Evolutionary conservation across 2,329 filamentous ascomycete genomes (phyloP).

Genomic region (Periconia digitata): DNA sequence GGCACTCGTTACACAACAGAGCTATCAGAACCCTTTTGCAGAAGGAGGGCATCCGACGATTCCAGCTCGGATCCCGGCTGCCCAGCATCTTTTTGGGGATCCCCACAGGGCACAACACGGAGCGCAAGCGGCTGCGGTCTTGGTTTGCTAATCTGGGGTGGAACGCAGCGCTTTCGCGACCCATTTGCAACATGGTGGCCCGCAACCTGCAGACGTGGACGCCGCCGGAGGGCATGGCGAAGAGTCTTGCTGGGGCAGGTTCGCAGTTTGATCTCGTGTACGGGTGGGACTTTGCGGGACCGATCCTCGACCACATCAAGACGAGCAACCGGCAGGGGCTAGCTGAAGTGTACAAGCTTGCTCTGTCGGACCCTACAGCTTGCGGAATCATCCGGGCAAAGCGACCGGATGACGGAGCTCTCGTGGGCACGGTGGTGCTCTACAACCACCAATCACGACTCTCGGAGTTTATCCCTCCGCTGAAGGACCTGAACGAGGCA

Average conservation of each 20-base stretch:
- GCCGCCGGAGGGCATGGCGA: constrained; percentile 74
- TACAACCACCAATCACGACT: constrained; percentile 71
- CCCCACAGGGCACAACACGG: constrained; percentile 65
- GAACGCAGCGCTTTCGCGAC: constrained; percentile 68
- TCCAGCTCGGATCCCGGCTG: constrained; percentile 79
- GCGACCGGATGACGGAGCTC: constrained; percentile 63
- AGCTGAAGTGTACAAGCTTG: constrained; percentile 76
- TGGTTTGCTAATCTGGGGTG: constrained; percentile 93
- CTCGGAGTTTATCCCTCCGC: constrained; percentile 68
- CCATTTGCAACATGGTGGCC: constrained; percentile 72
- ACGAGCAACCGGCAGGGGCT: constrained; percentile 75
- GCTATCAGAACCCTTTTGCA: constrained; percentile 76
- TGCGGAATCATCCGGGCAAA: constrained; percentile 86
- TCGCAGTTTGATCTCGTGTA: constrained; percentile 83
- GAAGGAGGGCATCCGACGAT: constrained; percentile 70
- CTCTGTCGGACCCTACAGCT: constrained; percentile 68
- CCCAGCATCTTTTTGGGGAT: constrained; percentile 88
- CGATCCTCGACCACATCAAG: constrained; percentile 73
- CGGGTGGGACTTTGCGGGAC: constrained; percentile 73
- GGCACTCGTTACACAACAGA: constrained; percentile 82
- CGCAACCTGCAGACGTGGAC: constrained; percentile 72
- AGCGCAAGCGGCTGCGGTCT: constrained; percentile 62
- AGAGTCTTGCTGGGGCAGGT: constrained; percentile 70
- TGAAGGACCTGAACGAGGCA: constrained; percentile 61
- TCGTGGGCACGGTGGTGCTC: constrained; percentile 79